phyloP scores from a whole-genome alignment of 441 rosid genomes.

The Isatis lusitanica region DNA sequence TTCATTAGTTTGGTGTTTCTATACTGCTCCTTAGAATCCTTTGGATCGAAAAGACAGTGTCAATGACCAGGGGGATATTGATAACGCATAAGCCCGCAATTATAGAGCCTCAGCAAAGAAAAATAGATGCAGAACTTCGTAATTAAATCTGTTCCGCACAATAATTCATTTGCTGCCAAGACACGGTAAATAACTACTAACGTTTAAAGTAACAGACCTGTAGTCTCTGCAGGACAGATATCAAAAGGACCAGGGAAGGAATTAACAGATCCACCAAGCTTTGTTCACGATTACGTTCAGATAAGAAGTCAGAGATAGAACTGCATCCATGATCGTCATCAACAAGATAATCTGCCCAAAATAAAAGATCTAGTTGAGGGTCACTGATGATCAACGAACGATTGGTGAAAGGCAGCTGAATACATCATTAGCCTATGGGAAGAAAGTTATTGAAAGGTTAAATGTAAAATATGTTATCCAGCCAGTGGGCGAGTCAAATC shows the following conservation, averaged over 20 bases:
- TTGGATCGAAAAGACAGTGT: slow-evolving; percentile 31
- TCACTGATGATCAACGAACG: slow-evolving; percentile 10
- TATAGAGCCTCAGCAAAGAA: slow-evolving; percentile 2
- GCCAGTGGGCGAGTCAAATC: slow-evolving; percentile 11
- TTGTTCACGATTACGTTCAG: slow-evolving; percentile 97
- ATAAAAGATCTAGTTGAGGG: slow-evolving; percentile 22
- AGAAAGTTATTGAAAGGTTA: slow-evolving; percentile 12
- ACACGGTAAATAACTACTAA: not conserved
- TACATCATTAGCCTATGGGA: slow-evolving; percentile 8
- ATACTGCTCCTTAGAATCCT: slow-evolving; percentile 92
- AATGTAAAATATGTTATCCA: not conserved
- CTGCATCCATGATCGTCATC: slow-evolving; percentile 97
- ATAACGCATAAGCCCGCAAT: slow-evolving; percentile 10
- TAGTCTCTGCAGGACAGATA: slow-evolving; percentile 74
- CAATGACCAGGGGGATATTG: slow-evolving; percentile 17
- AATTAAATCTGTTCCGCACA: not conserved
- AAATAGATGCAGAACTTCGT: not conserved
- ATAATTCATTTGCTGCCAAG: not conserved
- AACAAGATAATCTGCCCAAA: slow-evolving; percentile 83
- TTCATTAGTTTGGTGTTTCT: slow-evolving; percentile 90
- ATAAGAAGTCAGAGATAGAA: slow-evolving; percentile 89
- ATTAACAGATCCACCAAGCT: slow-evolving; percentile 84
- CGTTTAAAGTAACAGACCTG: slow-evolving; percentile 53
- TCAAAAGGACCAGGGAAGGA: slow-evolving; percentile 78
- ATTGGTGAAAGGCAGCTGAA: slow-evolving; percentile 1